These are phyloP conservation scores for Huntiella abstrusa DNA, from an alignment of 2,329 filamentous ascomycete genomes.

Conservation along the genomic window DNA sequence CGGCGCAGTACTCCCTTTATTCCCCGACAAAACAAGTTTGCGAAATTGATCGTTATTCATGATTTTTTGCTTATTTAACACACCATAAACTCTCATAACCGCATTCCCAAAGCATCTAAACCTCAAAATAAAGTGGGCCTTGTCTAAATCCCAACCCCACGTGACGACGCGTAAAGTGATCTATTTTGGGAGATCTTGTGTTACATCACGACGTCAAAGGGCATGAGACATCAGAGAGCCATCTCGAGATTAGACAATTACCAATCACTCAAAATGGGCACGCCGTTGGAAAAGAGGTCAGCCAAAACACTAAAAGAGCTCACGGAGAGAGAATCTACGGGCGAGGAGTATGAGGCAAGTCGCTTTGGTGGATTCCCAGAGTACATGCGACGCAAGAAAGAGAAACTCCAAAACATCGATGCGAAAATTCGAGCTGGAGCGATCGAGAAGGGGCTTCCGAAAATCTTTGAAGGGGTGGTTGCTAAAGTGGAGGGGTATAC, in stretches of 20 bases:
- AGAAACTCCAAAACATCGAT: slow-evolving; percentile 92
- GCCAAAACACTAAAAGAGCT: slow-evolving; percentile 40
- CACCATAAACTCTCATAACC: too few relatives aligned
- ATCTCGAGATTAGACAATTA: too few relatives aligned
- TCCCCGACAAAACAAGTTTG: slow-evolving; percentile 41
- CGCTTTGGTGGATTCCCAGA: slow-evolving; percentile 77
- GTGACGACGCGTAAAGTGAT: too few relatives aligned
- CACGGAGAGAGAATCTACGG: slow-evolving; percentile 39
- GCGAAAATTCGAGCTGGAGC: slow-evolving; percentile 54
- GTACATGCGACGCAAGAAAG: slow-evolving; percentile 89
- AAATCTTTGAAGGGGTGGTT: slow-evolving; percentile 79
- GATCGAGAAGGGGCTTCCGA: slow-evolving; percentile 40
- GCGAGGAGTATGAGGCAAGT: slow-evolving; percentile 80
- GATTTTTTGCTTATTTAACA: background rate
- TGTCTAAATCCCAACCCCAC: too few relatives aligned
- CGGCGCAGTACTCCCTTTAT: background rate
- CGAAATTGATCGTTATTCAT: slow-evolving; percentile 98
- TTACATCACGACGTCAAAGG: too few relatives aligned
- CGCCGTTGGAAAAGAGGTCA: slow-evolving; percentile 44
- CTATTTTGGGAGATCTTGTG: too few relatives aligned
- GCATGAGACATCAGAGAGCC: too few relatives aligned
- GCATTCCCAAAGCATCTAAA: too few relatives aligned
- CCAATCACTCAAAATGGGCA: slow-evolving; percentile 28
- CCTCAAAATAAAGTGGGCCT: too few relatives aligned
- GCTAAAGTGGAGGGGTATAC: slow-evolving; percentile 92